Conservation (phyloP, 1,284 basidiomycete species). For the Cryptococcus amylolentus region DNA sequence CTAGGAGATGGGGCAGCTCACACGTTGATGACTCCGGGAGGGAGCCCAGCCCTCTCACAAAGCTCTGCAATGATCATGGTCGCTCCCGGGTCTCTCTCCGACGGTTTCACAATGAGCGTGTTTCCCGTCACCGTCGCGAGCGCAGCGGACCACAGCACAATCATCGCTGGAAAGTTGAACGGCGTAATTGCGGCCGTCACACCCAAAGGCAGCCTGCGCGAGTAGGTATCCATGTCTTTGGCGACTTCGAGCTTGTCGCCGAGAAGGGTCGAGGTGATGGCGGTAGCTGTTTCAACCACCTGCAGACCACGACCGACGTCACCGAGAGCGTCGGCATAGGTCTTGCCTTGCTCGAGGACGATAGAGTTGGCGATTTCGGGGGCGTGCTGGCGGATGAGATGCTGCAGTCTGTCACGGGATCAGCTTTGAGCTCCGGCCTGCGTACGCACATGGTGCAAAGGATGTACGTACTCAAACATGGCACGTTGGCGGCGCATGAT, state of each 20-base stretch:
- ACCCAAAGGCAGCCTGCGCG: constrained; percentile 53
- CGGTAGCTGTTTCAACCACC: constrained; percentile 85
- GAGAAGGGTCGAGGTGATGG: constrained; percentile 76
- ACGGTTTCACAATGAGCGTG: constrained; percentile 90
- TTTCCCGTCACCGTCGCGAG: constrained; percentile 64
- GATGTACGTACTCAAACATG: constrained; percentile 68
- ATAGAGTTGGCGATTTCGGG: constrained; percentile 60
- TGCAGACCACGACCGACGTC: constrained; percentile 88
- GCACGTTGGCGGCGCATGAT: constrained; percentile 84
- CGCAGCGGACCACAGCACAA: constrained; percentile 93
- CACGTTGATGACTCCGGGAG: constrained; percentile 76
- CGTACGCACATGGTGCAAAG: not conserved
- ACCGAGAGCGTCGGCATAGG: constrained; percentile 83
- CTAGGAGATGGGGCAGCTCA: constrained; percentile 10
- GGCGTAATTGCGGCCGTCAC: constrained; percentile 66
- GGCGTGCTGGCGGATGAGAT: constrained; percentile 68
- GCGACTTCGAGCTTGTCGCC: constrained; percentile 92
- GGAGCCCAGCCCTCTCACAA: constrained; percentile 66
- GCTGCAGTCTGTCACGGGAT: constrained; percentile 61
- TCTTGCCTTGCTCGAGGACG: constrained; percentile 86
- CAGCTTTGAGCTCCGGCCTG: not conserved
- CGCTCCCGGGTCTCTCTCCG: constrained; percentile 93
- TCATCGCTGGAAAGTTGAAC: constrained; percentile 88
- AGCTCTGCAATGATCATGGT: constrained; percentile 97
- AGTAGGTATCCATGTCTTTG: constrained; percentile 91